phyloP scores from a whole-genome alignment of 306 rosid species.

The Pyrus bretschneideri region DNA sequence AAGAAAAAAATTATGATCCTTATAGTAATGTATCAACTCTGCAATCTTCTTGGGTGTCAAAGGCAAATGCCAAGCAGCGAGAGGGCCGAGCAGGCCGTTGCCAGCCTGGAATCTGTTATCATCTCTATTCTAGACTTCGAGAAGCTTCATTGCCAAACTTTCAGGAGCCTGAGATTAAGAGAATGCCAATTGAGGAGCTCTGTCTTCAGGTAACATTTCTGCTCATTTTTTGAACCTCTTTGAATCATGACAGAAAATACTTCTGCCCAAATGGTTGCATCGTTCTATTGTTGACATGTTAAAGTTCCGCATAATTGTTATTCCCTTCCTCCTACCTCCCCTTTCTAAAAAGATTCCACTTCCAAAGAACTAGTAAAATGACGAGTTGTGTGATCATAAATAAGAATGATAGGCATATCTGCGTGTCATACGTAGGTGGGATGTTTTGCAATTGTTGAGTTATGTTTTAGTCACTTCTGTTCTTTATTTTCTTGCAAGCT shows the following conservation, averaged over 20 bases:
- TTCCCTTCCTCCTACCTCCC: background rate
- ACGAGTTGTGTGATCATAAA: background rate
- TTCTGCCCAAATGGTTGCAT: background rate
- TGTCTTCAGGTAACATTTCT: conserved; percentile 76
- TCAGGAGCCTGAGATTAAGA: conserved; percentile 88
- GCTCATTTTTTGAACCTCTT: background rate
- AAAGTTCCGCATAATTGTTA: background rate
- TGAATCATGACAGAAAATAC: background rate
- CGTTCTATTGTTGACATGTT: background rate
- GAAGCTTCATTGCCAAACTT: conserved; percentile 67
- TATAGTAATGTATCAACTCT: conserved; percentile 76
- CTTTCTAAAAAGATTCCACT: background rate
- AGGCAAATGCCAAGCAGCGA: conserved; percentile 93
- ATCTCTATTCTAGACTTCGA: conserved; percentile 62
- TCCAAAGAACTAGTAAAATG: background rate
- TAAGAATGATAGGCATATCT: background rate
- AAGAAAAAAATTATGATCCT: conserved; percentile 92
- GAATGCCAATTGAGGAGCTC: conserved; percentile 90
- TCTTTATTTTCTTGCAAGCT: background rate
- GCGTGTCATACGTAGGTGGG: background rate
- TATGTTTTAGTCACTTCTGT: background rate
- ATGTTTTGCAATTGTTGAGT: background rate
- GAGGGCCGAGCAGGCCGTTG: conserved; percentile 99
- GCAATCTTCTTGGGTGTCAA: conserved; percentile 95
- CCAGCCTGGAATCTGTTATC: conserved; percentile 94